A percentile compares a stretch with the other conserved stretches of the same genome.
These are phyloP conservation scores for Aspergillus glaucus DNA, from an alignment of 2,329 filamentous ascomycete species.

Conservation along the genomic window DNA sequence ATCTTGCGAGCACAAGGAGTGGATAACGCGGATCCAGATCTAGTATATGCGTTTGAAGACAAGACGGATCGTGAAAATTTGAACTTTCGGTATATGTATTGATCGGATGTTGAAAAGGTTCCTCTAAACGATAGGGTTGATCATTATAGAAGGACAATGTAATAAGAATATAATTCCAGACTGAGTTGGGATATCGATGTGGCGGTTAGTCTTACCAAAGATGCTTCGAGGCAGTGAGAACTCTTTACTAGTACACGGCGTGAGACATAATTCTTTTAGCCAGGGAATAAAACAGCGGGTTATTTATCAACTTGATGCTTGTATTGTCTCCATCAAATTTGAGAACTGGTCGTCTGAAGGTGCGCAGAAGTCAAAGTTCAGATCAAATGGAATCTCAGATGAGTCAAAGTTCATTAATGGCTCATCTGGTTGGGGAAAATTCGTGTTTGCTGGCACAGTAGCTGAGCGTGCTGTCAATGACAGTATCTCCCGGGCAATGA, in stretches of 20 bases:
- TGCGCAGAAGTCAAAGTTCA: not conserved
- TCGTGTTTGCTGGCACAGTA: not conserved
- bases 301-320: no score
- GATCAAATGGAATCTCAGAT: not conserved
- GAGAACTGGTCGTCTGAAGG: no score
- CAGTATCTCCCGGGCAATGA: slow-evolving; percentile 30
- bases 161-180: no score
- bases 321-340: no score
- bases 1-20: slow-evolving; percentile 38
- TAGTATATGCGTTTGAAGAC: slow-evolving; percentile 56
- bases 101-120: not conserved
- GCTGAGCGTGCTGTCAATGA: not conserved
- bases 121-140: no score
- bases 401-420: not conserved
- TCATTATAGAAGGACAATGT: no score
- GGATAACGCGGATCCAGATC: slow-evolving; percentile 35
- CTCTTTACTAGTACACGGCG: no score
- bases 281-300: no score
- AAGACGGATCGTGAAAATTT: slow-evolving; percentile 57
- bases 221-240: no score
- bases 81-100: slow-evolving; percentile 54
- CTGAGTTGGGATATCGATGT: no score
- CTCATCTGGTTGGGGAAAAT: not conserved
- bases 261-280: no score
- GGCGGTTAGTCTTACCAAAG: no score